phyloP scores from a whole-genome alignment of 2,329 filamentous ascomycete species.

The Fusarium buxicola region DNA sequence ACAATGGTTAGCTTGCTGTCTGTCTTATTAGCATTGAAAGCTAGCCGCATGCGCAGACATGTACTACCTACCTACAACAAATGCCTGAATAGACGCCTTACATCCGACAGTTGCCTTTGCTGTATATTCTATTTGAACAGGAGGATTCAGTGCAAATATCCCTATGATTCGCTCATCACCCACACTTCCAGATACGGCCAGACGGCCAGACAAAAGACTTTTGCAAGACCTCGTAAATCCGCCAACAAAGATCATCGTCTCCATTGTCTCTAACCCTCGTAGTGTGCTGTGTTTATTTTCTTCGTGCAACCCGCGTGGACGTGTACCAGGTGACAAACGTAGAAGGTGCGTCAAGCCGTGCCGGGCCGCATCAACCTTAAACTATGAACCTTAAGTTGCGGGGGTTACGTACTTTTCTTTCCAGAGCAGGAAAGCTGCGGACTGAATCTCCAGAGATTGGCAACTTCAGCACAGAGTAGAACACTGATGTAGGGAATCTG shows the following conservation, averaged over 20 bases:
- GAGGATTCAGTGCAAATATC: neutral
- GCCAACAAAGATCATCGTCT: neutral
- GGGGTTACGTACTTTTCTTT: too few relatives aligned
- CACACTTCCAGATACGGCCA: slow-evolving; percentile 40
- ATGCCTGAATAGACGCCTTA: slow-evolving; percentile 25
- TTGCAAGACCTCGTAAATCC: slow-evolving; percentile 24
- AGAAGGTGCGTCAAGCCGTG: too few relatives aligned
- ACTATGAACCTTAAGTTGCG: too few relatives aligned
- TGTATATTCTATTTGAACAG: neutral
- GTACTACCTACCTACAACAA: neutral
- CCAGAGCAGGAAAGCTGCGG: too few relatives aligned
- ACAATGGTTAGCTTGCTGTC: neutral
- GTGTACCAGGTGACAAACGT: too few relatives aligned
- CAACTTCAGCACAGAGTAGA: too few relatives aligned
- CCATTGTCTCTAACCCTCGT: neutral
- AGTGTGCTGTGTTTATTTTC: neutral
- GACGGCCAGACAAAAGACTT: slow-evolving; percentile 38
- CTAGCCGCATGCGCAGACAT: neutral
- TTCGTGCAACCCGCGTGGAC: too few relatives aligned
- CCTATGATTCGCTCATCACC: slow-evolving; percentile 1
- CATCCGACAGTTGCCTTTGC: neutral
- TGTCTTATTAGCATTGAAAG: neutral
- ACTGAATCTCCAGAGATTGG: too few relatives aligned
- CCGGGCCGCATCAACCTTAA: too few relatives aligned
- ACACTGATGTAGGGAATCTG: too few relatives aligned